Evolutionary conservation across 164 flowering plant genomes (phyloP).

Genomic region (Annona cherimola): DNA sequence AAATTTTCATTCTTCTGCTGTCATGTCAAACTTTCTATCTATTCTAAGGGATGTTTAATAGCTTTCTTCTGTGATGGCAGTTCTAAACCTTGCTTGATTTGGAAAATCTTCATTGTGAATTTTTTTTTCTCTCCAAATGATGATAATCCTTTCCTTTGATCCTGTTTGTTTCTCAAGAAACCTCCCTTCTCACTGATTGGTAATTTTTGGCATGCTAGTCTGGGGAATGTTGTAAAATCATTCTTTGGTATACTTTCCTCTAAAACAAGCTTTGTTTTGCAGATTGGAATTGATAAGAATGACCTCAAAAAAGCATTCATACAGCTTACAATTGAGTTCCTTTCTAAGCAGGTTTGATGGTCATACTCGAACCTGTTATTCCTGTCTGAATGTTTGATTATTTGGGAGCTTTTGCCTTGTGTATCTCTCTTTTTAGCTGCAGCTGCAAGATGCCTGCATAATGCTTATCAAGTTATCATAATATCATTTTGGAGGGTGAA

Average conservation of each 20-base stretch:
- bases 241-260: neutral
- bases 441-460: neutral
- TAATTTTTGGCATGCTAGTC: neutral
- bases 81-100: too few relatives aligned
- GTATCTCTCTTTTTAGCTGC: neutral
- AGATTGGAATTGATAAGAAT: slow-evolving; percentile 85
- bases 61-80: too few relatives aligned
- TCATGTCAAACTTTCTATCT: too few relatives aligned
- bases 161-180: too few relatives aligned
- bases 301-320: slow-evolving; percentile 71
- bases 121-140: neutral
- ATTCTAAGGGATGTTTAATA: too few relatives aligned
- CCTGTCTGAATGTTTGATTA: neutral
- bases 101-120: too few relatives aligned
- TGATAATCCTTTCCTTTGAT: neutral
- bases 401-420: neutral
- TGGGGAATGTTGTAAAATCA: neutral
- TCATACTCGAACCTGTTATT: neutral
- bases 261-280: slow-evolving; percentile 15
- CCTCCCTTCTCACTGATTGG: neutral
- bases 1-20: too few relatives aligned
- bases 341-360: slow-evolving; percentile 71
- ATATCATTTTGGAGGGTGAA: neutral
- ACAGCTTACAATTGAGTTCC: slow-evolving; percentile 91
- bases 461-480: neutral